These are phyloP conservation scores for Hansenula sp. DNA, from an alignment of 1,139 yeast species.

Conservation along the genomic window DNA sequence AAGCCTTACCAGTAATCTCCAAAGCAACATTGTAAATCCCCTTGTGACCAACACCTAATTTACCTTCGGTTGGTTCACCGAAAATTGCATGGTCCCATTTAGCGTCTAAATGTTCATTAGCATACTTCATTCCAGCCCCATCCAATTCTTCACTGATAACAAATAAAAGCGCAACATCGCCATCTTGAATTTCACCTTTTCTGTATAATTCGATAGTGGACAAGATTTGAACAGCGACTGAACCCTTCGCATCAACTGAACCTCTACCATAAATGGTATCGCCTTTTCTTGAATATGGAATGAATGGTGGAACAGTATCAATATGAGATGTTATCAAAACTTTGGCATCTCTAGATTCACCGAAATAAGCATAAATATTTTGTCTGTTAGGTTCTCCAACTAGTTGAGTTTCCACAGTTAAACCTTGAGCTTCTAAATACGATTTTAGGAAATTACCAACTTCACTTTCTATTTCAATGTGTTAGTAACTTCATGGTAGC, in stretches of 20 bases:
- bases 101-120: slow-evolving; percentile 35
- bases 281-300: slow-evolving; percentile 49
- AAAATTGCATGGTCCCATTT: slow-evolving; percentile 61
- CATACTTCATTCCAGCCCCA: slow-evolving; percentile 58
- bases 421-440: slow-evolving; percentile 39
- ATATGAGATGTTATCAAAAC: slow-evolving; percentile 61
- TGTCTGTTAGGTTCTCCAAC: slow-evolving; percentile 33
- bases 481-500: too few species aligned
- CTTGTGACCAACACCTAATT: slow-evolving; percentile 69
- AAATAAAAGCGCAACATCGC: slow-evolving; percentile 55
- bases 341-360: slow-evolving; percentile 37
- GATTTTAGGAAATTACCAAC: slow-evolving; percentile 14
- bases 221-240: slow-evolving; percentile 59
- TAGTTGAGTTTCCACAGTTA: slow-evolving; percentile 46
- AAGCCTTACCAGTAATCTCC: slow-evolving; percentile 50
- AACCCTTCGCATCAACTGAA: slow-evolving; percentile 63
- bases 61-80: slow-evolving; percentile 74
- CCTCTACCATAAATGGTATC: slow-evolving; percentile 61
- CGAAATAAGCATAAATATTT: slow-evolving; percentile 56
- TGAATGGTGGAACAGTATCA: slow-evolving; percentile 69
- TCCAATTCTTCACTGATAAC: slow-evolving; percentile 70
- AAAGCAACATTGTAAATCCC: slow-evolving; percentile 44
- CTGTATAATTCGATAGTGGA: slow-evolving; percentile 45
- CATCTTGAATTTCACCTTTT: slow-evolving; percentile 36
- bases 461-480: background rate